Conservation (phyloP, 768 basidiomycete species). For the Galerina sulciceps region DNA sequence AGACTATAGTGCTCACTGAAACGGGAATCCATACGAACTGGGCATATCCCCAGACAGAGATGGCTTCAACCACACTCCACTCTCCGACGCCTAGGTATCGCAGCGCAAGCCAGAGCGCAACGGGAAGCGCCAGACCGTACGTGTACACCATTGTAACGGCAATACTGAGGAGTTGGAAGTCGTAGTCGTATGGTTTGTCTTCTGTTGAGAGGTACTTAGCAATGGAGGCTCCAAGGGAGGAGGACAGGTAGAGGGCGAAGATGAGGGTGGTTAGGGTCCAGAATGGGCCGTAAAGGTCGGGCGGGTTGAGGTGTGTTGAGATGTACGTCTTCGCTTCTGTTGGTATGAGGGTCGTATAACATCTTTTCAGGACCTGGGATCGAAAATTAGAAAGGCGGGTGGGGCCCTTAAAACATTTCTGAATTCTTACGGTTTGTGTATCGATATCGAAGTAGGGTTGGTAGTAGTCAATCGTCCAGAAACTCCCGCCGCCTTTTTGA, state of each 20-base stretch:
- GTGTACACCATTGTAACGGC: slow-evolving; percentile 85
- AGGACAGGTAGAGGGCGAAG: slow-evolving; percentile 91
- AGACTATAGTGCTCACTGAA: slow-evolving; percentile 51
- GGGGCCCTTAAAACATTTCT: too few species aligned
- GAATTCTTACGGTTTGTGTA: slow-evolving; percentile 60
- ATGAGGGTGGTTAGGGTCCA: slow-evolving; percentile 97
- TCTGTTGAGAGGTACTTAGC: slow-evolving; percentile 79
- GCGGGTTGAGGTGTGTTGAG: slow-evolving; percentile 64
- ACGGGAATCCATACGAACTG: slow-evolving; percentile 91
- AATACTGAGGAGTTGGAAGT: slow-evolving; percentile 84
- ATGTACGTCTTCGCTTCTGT: slow-evolving; percentile 61
- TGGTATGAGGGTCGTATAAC: slow-evolving; percentile 81
- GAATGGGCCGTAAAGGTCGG: slow-evolving; percentile 91
- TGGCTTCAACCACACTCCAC: slow-evolving; percentile 86
- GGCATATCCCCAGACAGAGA: slow-evolving; percentile 81
- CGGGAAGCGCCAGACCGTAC: slow-evolving; percentile 84
- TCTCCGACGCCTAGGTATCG: slow-evolving; percentile 88
- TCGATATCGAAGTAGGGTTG: slow-evolving; percentile 90
- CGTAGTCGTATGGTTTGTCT: slow-evolving; percentile 66
- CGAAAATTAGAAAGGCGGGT: background rate
- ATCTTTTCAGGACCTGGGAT: slow-evolving; percentile 68
- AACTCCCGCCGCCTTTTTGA: slow-evolving; percentile 53
- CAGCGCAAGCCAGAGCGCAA: slow-evolving; percentile 82
- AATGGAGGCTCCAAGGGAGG: slow-evolving; percentile 89
- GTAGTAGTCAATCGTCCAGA: slow-evolving; percentile 87